Evolutionary conservation across 225 moss, liverwort and hornwort genomes (phyloP).

Genomic region (Lunularia cruciata): DNA sequence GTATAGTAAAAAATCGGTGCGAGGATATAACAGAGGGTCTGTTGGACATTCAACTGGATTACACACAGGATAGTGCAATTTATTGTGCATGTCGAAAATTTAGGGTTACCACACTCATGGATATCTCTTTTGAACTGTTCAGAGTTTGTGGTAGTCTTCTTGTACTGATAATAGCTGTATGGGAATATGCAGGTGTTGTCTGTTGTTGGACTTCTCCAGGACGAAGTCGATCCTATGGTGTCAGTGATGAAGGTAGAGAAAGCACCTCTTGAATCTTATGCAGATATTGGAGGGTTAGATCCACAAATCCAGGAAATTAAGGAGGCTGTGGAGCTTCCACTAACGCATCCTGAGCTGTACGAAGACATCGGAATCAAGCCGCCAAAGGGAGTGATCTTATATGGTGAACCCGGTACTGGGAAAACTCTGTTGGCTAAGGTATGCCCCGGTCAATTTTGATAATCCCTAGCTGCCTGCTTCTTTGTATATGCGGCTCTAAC

Average conservation of each 20-base stretch:
- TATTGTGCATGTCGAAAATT: too few species aligned
- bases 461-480: not conserved
- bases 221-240: conserved; percentile 98
- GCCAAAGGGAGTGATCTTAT: conserved; percentile 92
- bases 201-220: conserved; percentile 89
- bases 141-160: too few species aligned
- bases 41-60: too few species aligned
- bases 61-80: too few species aligned
- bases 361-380: conserved; percentile 99
- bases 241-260: conserved; percentile 99
- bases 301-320: conserved; percentile 98
- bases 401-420: conserved; percentile 96
- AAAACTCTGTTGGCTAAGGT: conserved; percentile 98
- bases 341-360: conserved; percentile 96
- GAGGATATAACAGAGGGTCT: too few species aligned
- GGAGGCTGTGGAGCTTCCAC: conserved; percentile 93
- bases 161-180: not conserved
- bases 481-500: too few species aligned
- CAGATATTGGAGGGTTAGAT: conserved; percentile 97
- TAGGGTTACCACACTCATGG: too few species aligned
- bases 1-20: too few species aligned
- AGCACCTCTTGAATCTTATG: conserved; percentile 95
- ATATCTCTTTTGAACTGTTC: too few species aligned
- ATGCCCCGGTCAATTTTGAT: not conserved
- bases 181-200: conserved; percentile 69